Percentiles rank a stretch among this genome's conserved stretches.
These are phyloP conservation scores for Pseudocercospora ulei DNA, from an alignment of 2,329 filamentous ascomycete genomes.

Conservation along the genomic window DNA sequence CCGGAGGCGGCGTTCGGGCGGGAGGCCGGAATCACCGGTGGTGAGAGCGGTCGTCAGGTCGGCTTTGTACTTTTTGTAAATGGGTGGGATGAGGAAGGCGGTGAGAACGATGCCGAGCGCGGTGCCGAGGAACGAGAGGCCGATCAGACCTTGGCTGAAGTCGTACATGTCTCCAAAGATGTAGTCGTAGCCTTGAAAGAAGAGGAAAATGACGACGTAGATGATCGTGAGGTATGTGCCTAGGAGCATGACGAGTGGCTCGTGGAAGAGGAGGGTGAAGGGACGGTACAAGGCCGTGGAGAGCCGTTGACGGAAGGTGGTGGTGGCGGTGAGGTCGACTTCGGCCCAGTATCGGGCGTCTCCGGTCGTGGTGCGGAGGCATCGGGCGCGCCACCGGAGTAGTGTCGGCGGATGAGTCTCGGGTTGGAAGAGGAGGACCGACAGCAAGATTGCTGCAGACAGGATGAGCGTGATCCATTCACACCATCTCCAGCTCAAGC, in stretches of 20 bases:
- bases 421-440: slow-evolving; percentile 25
- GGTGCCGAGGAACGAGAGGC: slow-evolving; percentile 3
- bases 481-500: slow-evolving; percentile 13
- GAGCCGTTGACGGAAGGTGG: background rate
- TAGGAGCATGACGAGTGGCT: slow-evolving; percentile 25
- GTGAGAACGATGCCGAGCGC: slow-evolving; percentile 2
- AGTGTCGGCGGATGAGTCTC: background rate
- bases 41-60: background rate
- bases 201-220: slow-evolving; percentile 48
- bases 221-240: slow-evolving; percentile 44
- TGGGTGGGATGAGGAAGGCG: background rate
- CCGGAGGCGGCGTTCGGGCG: background rate
- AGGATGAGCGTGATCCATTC: slow-evolving; percentile 12
- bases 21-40: background rate
- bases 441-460: slow-evolving; percentile 36
- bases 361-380: background rate
- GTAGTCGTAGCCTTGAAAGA: slow-evolving; percentile 44
- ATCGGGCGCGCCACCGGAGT: background rate
- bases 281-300: background rate
- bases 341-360: background rate
- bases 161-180: slow-evolving; percentile 35
- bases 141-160: background rate
- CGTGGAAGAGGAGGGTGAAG: background rate
- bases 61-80: background rate
- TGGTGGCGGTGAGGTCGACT: background rate